Percentiles rank a stretch among this genome's conserved stretches.
These are phyloP conservation scores for Coemansia sp. DNA, from an alignment of 192 early-diverging fungal genomes.

Conservation along the genomic window DNA sequence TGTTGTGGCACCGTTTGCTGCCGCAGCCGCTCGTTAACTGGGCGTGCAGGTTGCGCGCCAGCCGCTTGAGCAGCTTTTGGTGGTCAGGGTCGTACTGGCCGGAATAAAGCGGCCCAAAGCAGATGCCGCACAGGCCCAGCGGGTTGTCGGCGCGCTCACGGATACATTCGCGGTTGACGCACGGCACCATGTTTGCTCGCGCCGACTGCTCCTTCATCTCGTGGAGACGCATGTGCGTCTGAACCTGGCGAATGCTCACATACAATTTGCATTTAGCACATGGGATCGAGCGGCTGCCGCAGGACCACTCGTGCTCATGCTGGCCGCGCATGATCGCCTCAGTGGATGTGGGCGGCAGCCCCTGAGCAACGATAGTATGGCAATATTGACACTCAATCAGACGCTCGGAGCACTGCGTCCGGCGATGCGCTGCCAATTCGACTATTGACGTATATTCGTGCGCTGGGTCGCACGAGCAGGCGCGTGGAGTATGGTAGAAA, in stretches of 20 bases:
- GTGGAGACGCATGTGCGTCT: slow-evolving; percentile 68
- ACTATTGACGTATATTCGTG: slow-evolving; percentile 28
- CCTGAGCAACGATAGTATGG: slow-evolving; percentile 66
- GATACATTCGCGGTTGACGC: slow-evolving; percentile 70
- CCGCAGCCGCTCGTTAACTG: slow-evolving; percentile 81
- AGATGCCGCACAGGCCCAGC: slow-evolving; percentile 65
- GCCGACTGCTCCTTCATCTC: slow-evolving; percentile 48
- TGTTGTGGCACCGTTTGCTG: slow-evolving; percentile 62
- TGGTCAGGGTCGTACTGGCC: slow-evolving; percentile 71
- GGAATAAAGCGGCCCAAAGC: slow-evolving; percentile 80
- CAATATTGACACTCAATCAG: slow-evolving; percentile 84
- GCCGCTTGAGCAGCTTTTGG: slow-evolving; percentile 66
- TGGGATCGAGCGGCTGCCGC: slow-evolving; percentile 77
- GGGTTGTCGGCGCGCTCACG: slow-evolving; percentile 55
- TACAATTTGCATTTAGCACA: slow-evolving; percentile 72
- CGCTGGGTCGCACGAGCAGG: slow-evolving; percentile 59
- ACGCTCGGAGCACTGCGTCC: slow-evolving; percentile 62
- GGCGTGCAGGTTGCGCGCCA: slow-evolving; percentile 64
- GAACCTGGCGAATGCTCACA: slow-evolving; percentile 77
- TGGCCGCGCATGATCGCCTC: slow-evolving; percentile 66
- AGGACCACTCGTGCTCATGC: slow-evolving; percentile 73
- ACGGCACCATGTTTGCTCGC: slow-evolving; percentile 61
- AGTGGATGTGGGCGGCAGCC: slow-evolving; percentile 45
- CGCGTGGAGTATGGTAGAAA: slow-evolving; percentile 56
- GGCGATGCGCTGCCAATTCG: slow-evolving; percentile 64